Base-by-base conservation (phyloP, 2,329 filamentous ascomycete genomes). In the Botrytis cinerea region DNA sequence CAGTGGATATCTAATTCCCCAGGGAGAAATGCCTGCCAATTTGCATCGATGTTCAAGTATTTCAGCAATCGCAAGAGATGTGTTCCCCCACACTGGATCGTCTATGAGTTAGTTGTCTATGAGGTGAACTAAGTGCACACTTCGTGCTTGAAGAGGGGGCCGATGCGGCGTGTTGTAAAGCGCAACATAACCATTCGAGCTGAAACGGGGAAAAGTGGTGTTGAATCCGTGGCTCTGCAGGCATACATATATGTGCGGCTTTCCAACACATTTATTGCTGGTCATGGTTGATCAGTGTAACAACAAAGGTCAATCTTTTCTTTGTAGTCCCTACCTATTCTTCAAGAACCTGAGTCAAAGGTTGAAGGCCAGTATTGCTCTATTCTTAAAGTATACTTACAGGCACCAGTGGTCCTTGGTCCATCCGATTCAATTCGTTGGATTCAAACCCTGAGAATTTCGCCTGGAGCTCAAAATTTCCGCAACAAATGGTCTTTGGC, bases 61-160 rank as follows among this genome's bases (percentile, higher is more conserved):
- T 57, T 57, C 35, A 57, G 66, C 35, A 68, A 43, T 57, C 28
- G 48, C 66, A 68, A 68, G n/a, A 57, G 48, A 57, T 68, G 25
- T 25, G n/a, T 57, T 32, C 20, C 12, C 38, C 38, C 12, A 14
- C 32, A 54, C 14, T 38, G 32, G 46, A 40, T 66, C 14, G 38
- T 69, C 12, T 32, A 57, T 57, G 66, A 43, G 38, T 51, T 57
- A n/a, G n/a, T 51, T 57, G 25, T 61, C 59, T 25, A 69, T 57
- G 48, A 45, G 38, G 38, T 69, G 18, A 28, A 57, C n/a, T 43
- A 40, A 16, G 5, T 57, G 35, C n/a, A 46, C 64, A 9, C 45
- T 54, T 54, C 54, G 25, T 43, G 35, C 64, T 43, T 22, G 38
- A 32, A 46, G 9, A 54, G 46, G 64, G 3, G 38, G 46, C 16